Evolutionary conservation across 2,329 filamentous ascomycete species (phyloP).

Genomic region (Diaporthe sp.): DNA sequence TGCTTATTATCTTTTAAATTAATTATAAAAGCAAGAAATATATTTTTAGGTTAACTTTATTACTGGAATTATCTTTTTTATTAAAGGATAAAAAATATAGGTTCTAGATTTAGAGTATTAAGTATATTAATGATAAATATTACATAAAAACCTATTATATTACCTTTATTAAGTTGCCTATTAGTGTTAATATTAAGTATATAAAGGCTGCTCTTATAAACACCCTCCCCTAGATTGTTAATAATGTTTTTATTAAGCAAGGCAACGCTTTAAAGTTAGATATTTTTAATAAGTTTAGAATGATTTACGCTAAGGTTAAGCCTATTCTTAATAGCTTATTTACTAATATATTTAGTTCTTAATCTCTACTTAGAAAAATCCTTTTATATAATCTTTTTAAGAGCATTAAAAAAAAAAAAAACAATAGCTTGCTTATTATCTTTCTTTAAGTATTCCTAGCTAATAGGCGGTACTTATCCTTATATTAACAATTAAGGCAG

Average conservation of each 20-base stretch:
- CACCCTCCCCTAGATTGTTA: background rate
- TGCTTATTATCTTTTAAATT: background rate
- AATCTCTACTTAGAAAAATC: too few relatives aligned
- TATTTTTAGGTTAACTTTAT: background rate
- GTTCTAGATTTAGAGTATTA: background rate
- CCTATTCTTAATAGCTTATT: too few relatives aligned
- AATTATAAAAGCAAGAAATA: background rate
- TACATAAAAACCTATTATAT: background rate
- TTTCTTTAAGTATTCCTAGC: too few relatives aligned
- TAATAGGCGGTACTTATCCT: too few relatives aligned
- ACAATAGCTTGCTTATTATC: too few relatives aligned
- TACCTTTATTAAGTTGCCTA: background rate
- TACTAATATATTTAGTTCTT: too few relatives aligned
- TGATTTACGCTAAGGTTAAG: too few relatives aligned
- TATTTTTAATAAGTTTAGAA: too few relatives aligned
- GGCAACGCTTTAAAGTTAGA: too few relatives aligned
- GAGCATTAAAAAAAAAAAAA: too few relatives aligned
- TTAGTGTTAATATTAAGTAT: background rate
- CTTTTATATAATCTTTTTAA: too few relatives aligned
- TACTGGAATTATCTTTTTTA: background rate
- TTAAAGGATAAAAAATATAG: background rate
- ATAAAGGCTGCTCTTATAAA: background rate
- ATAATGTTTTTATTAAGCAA: background rate
- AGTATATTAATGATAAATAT: background rate
- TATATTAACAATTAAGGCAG: too few relatives aligned